Percentiles rank a stretch among this genome's conserved stretches.
Evolutionary conservation across 2,329 filamentous ascomycete genomes (phyloP).

Genomic region (Ascochyta viciae-villosae): DNA sequence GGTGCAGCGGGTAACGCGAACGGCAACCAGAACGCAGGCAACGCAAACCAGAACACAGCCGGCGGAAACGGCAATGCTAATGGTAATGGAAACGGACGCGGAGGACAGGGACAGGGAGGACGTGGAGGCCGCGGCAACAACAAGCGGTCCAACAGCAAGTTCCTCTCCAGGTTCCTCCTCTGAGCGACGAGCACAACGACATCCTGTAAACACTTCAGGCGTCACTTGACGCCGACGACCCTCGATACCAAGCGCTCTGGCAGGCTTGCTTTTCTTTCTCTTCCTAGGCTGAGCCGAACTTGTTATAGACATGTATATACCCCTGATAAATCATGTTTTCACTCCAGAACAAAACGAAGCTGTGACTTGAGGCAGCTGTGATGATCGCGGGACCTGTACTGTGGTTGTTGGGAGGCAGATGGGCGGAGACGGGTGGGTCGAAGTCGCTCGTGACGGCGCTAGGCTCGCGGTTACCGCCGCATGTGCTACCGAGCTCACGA

Average conservation of each 20-base stretch:
- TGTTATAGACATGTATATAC: slow-evolving; percentile 13
- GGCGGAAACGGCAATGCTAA: neutral
- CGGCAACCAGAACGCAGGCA: slow-evolving; percentile 1
- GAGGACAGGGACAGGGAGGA: neutral
- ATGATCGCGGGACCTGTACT: too few species aligned
- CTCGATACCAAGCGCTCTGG: slow-evolving; percentile 2
- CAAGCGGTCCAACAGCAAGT: slow-evolving; percentile 8
- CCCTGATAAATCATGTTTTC: neutral
- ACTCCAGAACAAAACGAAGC: neutral
- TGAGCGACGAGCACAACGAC: neutral
- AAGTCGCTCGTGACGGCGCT: too few species aligned
- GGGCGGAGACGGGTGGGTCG: too few species aligned
- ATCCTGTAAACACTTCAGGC: neutral
- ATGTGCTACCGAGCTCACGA: too few species aligned
- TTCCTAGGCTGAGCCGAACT: slow-evolving; percentile 1
- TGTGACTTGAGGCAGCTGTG: too few species aligned
- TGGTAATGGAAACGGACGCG: slow-evolving; percentile 17
- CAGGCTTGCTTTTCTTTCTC: slow-evolving; percentile 10
- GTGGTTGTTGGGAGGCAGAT: too few species aligned
- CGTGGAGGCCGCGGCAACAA: slow-evolving; percentile 11
- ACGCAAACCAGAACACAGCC: neutral
- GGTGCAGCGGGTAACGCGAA: slow-evolving; percentile 9
- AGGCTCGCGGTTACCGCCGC: too few species aligned
- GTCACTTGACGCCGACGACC: neutral
- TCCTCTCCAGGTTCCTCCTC: slow-evolving; percentile 10